Base-by-base conservation (phyloP, 192 early-diverging fungal species). In the Lobosporangium transversale region DNA sequence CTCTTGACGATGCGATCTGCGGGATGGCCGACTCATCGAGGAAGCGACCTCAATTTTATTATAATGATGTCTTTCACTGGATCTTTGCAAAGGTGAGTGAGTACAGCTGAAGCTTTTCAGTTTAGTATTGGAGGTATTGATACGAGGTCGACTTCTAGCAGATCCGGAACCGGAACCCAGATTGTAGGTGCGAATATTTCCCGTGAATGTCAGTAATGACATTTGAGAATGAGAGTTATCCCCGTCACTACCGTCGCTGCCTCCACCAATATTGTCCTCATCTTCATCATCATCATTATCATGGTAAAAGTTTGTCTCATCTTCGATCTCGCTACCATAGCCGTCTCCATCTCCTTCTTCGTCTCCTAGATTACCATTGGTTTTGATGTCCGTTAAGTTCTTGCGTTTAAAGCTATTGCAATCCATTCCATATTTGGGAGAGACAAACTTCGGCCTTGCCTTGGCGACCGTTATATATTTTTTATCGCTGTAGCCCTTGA, bases 151-250 rank as follows among this genome's bases (percentile, higher is more conserved):
- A 36, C 73, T 67, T 30, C 73, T 45, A 0, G 73, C 73, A 0
- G 73, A 76, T 18, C 73, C 73, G 4, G 73, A 76, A 27, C 65
- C 73, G 30, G 73, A 51, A 9, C 73, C 73, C 14, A 76, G 40
- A 55, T 65, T 67, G 37, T 76, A 76, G 9, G 73, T 76, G 23
- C 58, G 58, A 37, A 76, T 76, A n/a, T 32, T 66, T 10, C 73
- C 73, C 10, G 64, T 62, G 40, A 76, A 76, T 4, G 73, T 47
- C 52, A 76, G 35, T 1, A 76, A 35, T 1, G 73, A 76, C 73
- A 76, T 67, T 50, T 62, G 73, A 1, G 73, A 76, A 47, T 76
- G 73, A 10, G 15, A 56, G 11, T 40, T 40, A 37, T 59, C 4
- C 56, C 65, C 15, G 21, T n/a, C 35, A 17, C 53, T n/a, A 30